Evolutionary conservation across 1,139 yeast species (phyloP), one percentile per base, ranked within the genome.

Genomic region (Lodderomyces theae): DNA sequence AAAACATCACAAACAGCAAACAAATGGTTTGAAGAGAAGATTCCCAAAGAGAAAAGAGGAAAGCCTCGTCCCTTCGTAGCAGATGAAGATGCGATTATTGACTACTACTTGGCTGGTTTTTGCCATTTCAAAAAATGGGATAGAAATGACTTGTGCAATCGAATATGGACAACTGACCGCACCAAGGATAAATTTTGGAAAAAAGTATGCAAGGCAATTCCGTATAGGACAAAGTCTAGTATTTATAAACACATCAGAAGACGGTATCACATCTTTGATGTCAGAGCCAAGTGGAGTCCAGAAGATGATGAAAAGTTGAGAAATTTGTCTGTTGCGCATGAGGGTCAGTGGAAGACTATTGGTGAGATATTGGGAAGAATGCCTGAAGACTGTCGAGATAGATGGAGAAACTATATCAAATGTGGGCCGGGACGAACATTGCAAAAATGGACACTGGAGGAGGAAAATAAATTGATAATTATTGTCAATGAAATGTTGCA

Each of bases 341-440:
- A 82, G 43, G 88, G 92, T 11, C 87, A 84, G 54, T 89, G 97
- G 97, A 86, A 86, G 51, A 72, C 73, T 34, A 85, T 89, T 47
- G 96, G 96, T 2, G 74, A 74, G 42, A 64, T 72, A 7, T 69
- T 89, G 79, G 87, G 87, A 10, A 75, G 97, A 54, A 90, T 90
- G 97, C 97, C 97, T 0, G 97, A 90, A 56, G 97, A 90, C 64
- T 89, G 97, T 60, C 75, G 97, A 50, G 97, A 90, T 58, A 73
- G 97, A 49, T 90, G 96, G 96, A 75, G 97, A 61, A 90, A 90
- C 60, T 90, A 90, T 56, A 85, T 89, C 46, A 89, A 89, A 60
- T 89, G 97, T 65, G 97, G 97, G 22, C 70, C 69, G 12, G 78
- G 77, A 43, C 71, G 97, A 48, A 77, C 80, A 12, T 75, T 77